These are phyloP conservation scores for Aspergillus ellipticus DNA, from an alignment of 495 filamentous ascomycete genomes.

Conservation along the genomic window DNA sequence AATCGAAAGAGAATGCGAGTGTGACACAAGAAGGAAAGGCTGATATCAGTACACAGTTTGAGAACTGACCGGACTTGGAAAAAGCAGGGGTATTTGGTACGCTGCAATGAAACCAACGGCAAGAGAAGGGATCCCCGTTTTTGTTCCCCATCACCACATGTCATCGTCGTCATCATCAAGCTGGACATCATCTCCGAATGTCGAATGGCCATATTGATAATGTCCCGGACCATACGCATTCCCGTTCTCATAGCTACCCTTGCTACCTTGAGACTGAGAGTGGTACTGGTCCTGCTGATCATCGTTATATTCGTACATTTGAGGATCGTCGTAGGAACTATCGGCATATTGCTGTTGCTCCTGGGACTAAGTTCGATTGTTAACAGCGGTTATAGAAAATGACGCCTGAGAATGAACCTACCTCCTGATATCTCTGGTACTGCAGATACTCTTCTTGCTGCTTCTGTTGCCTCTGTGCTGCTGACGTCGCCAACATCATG, in stretches of 20 bases:
- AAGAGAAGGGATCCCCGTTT: slow-evolving; percentile 11
- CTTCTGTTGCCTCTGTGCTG: slow-evolving; percentile 57
- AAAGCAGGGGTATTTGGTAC: slow-evolving; percentile 37
- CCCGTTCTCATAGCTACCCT: slow-evolving; percentile 47
- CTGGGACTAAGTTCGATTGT: slow-evolving; percentile 37
- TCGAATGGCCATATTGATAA: slow-evolving; percentile 47
- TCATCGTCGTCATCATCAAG: slow-evolving; percentile 51
- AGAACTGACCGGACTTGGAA: slow-evolving; percentile 21
- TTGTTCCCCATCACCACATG: slow-evolving; percentile 50
- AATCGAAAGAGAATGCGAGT: slow-evolving; percentile 10
- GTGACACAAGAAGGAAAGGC: slow-evolving; percentile 10
- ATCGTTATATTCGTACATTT: slow-evolving; percentile 56
- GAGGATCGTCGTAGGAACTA: slow-evolving; percentile 53
- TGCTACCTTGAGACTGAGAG: slow-evolving; percentile 49
- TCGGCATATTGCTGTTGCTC: slow-evolving; percentile 51
- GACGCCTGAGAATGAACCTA: slow-evolving; percentile 27
- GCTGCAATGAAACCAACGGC: slow-evolving; percentile 28
- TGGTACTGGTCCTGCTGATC: slow-evolving; percentile 50
- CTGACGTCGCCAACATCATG: slow-evolving; percentile 65
- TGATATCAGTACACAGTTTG: slow-evolving; percentile 28
- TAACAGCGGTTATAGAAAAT: slow-evolving; percentile 9
- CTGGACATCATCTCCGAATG: slow-evolving; percentile 48
- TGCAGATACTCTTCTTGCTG: slow-evolving; percentile 61
- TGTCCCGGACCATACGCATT: slow-evolving; percentile 42
- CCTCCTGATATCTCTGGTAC: slow-evolving; percentile 65